Conservation (phyloP, 2,329 filamentous ascomycete species). For the Diaporthe vexans region DNA sequence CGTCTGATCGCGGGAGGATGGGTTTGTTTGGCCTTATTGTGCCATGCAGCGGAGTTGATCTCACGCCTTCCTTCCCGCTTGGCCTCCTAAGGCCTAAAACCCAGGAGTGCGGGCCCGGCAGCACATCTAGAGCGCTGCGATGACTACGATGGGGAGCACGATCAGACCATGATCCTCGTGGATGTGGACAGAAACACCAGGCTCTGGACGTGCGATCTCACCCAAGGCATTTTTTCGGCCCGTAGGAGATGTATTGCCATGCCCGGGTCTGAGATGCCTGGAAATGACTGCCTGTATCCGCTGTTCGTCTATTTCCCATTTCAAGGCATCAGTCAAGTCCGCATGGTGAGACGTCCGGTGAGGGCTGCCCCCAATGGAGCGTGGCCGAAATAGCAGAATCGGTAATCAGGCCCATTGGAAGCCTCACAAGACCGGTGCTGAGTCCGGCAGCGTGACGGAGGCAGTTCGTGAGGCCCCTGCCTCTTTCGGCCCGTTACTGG, state of each 20-base stretch:
- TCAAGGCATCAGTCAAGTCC: background rate
- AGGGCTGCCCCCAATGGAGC: slow-evolving; percentile 2
- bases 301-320: background rate
- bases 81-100: slow-evolving; percentile 1
- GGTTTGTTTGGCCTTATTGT: slow-evolving; percentile 23
- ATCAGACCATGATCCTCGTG: slow-evolving; percentile 9
- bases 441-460: slow-evolving; percentile 25
- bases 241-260: background rate
- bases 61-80: slow-evolving; percentile 30
- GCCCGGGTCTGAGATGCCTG: slow-evolving; percentile 19
- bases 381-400: slow-evolving; percentile 23
- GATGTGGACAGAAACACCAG: background rate
- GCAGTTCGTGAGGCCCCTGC: slow-evolving; percentile 28
- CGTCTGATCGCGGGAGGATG: slow-evolving; percentile 30
- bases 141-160: background rate
- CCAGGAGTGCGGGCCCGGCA: slow-evolving; percentile 9
- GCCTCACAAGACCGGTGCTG: slow-evolving; percentile 5
- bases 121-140: background rate
- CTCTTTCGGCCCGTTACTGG: slow-evolving; percentile 33
- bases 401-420: background rate
- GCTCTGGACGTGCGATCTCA: background rate
- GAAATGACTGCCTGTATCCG: background rate
- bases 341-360: background rate
- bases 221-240: slow-evolving; percentile 16
- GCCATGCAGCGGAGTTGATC: slow-evolving; percentile 13